Conservation (phyloP, 305 asterid genomes). For the Plantago rigida region DNA sequence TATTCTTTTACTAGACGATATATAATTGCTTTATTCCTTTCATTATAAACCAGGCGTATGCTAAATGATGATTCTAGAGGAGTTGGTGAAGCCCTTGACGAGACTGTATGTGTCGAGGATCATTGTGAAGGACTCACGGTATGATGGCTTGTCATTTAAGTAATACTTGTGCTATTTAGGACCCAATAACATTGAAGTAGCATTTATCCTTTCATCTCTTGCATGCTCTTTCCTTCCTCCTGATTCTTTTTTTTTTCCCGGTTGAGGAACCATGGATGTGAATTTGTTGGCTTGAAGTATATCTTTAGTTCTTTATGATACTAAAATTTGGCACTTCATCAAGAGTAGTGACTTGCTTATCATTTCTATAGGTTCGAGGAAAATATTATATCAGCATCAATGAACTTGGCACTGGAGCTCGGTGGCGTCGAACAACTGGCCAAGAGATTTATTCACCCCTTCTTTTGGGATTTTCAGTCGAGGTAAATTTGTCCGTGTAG, state of each 20-base stretch:
- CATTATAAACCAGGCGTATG: slow-evolving; percentile 43
- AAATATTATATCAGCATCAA: slow-evolving; percentile 51
- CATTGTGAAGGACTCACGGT: slow-evolving; percentile 70
- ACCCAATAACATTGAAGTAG: not conserved
- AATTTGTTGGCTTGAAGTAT: not conserved
- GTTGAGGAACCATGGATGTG: not conserved
- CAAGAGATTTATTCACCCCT: slow-evolving; percentile 90
- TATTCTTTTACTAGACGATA: not conserved
- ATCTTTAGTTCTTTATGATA: not conserved
- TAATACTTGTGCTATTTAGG: slow-evolving; percentile 3
- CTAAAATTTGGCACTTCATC: not conserved
- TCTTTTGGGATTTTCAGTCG: slow-evolving; percentile 59
- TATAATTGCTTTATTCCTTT: slow-evolving; percentile 2
- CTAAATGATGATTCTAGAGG: slow-evolving; percentile 51
- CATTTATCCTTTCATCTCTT: not conserved
- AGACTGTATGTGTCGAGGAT: slow-evolving; percentile 42
- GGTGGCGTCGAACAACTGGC: slow-evolving; percentile 70
- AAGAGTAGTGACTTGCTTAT: not conserved
- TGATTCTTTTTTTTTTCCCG: not conserved
- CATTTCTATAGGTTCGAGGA: slow-evolving; percentile 55
- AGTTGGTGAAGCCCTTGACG: slow-evolving; percentile 58
- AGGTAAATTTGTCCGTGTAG: slow-evolving; percentile 35
- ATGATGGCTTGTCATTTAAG: slow-evolving; percentile 11
- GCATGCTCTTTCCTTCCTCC: not conserved
- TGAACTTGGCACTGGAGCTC: slow-evolving; percentile 52